Evolutionary conservation across 805 yeast species (phyloP).

Genomic region (Barnettozyma pratensis): DNA sequence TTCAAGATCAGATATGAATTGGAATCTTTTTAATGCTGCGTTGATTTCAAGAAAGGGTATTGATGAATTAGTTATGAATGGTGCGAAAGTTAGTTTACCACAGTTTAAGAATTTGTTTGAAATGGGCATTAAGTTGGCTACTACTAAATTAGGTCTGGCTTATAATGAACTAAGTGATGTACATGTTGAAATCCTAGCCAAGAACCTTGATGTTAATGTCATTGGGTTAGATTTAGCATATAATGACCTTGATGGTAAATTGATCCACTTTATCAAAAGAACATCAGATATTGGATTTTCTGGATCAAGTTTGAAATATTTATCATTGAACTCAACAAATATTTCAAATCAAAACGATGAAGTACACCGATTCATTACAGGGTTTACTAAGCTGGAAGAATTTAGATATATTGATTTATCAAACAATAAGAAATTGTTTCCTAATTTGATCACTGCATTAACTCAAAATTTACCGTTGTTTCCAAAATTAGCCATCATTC

Average conservation of each 20-base stretch:
- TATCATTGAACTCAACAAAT: constrained; percentile 67
- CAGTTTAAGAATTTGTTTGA: constrained; percentile 59
- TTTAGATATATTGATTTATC: constrained; percentile 75
- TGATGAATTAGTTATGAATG: constrained; percentile 75
- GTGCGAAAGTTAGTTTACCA: constrained; percentile 59
- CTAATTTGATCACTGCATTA: constrained; percentile 46
- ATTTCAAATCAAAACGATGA: constrained; percentile 32
- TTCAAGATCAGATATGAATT: constrained; percentile 68
- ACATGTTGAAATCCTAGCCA: constrained; percentile 54
- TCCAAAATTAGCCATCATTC: constrained; percentile 57
- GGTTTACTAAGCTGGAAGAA: constrained; percentile 47
- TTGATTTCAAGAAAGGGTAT: constrained; percentile 70
- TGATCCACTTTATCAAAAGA: constrained; percentile 24
- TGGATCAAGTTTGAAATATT: constrained; percentile 32
- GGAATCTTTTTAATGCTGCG: constrained; percentile 76
- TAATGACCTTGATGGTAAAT: constrained; percentile 51
- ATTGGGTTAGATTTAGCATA: constrained; percentile 81
- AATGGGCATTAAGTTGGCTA: constrained; percentile 52
- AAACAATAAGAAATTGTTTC: constrained; percentile 68
- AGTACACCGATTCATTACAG: constrained; percentile 36
- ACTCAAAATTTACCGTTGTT: constrained; percentile 66
- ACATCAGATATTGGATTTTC: constrained; percentile 21
- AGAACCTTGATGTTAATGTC: constrained; percentile 49
- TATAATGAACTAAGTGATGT: constrained; percentile 58
- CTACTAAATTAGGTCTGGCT: constrained; percentile 72